Base-by-base conservation (phyloP, 2,329 filamentous ascomycete species). In the Amphichorda felina region DNA sequence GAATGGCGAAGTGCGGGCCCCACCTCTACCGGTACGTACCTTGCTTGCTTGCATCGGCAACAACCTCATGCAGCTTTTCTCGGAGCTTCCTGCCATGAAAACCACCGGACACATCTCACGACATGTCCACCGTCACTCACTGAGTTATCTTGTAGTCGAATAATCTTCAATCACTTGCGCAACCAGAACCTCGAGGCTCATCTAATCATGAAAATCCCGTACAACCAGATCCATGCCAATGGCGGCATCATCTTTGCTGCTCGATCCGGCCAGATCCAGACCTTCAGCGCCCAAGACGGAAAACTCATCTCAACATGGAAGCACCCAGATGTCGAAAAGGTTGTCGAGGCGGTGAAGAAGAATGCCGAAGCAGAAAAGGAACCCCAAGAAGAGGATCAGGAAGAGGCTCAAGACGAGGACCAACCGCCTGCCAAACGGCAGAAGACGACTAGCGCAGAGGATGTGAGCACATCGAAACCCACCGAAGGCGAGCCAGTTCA, bases 241-340 rank as follows among this genome's bases (percentile, higher is more conserved):
- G 70, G 70, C 31, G 55, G 68, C 44, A 57, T 82, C 15, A 56
- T 95, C 14, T 68, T 93, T 45, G 82, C 81, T 26, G 82, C 84
- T 18, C 77, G 78, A 41, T 85, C 84, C 11, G 72, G 79, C 33
- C 73, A 69, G 46, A 72, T 95, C 36, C 72, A 84, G 49, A 72
- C 75, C 3, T 80, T 85, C 53, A 66, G 66, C 48, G 58, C 78
- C 6, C 49, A 60, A n/a, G 64, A 72, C 41, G 73, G 77, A 22
- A 56, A 61, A 33, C 61, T 74, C 35, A 54, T 84, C 14, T 75
- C 72, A 30, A 63, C 67, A 49, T 87, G 82, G 82, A 63, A 61
- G 38, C 64, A 70, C 40, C 64, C 66, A 6, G 55, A 61, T 43
- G 52, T 56, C 34, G 50, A 54, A 36, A 54, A 56, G 38, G 44